phyloP scores from a whole-genome alignment of 345 rosid species.

The Ricinus communis region DNA sequence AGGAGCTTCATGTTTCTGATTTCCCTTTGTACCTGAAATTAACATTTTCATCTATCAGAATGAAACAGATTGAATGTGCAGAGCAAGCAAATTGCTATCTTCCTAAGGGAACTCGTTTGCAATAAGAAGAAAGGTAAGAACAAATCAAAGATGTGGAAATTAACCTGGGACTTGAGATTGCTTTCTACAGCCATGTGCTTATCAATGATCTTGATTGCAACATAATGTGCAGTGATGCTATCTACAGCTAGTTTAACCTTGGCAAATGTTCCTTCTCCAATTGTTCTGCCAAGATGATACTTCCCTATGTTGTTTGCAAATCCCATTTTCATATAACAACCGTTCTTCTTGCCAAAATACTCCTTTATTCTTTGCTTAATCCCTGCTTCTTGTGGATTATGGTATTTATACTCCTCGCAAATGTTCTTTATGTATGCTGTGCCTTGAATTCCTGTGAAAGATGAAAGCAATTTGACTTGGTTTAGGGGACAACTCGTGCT shows the following conservation, averaged over 20 bases:
- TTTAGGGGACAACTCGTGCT: conserved; percentile 7
- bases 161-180: conserved; percentile 70
- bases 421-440: conserved; percentile 14
- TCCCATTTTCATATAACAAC: conserved; percentile 36
- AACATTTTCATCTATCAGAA: conserved; percentile 15
- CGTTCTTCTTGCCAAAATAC: not conserved
- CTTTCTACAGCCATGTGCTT: conserved; percentile 64
- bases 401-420: not conserved
- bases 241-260: conserved; percentile 86
- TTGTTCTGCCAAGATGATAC: conserved; percentile 62
- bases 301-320: conserved; percentile 58
- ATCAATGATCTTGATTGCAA: conserved; percentile 82
- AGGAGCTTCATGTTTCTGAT: conserved; percentile 85
- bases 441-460: conserved; percentile 8
- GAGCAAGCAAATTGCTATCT: not conserved
- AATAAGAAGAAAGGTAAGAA: not conserved
- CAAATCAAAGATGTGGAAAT: conserved; percentile 2
- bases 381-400: not conserved
- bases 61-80: not conserved
- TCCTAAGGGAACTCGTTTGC: not conserved
- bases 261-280: conserved; percentile 88
- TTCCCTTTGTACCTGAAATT: conserved; percentile 68
- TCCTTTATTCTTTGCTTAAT: not conserved
- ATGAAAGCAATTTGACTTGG: not conserved
- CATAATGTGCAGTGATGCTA: conserved; percentile 49